These are phyloP conservation scores for Colletotrichum liaoningense DNA, from an alignment of 2,329 filamentous ascomycete genomes.

Conservation along the genomic window DNA sequence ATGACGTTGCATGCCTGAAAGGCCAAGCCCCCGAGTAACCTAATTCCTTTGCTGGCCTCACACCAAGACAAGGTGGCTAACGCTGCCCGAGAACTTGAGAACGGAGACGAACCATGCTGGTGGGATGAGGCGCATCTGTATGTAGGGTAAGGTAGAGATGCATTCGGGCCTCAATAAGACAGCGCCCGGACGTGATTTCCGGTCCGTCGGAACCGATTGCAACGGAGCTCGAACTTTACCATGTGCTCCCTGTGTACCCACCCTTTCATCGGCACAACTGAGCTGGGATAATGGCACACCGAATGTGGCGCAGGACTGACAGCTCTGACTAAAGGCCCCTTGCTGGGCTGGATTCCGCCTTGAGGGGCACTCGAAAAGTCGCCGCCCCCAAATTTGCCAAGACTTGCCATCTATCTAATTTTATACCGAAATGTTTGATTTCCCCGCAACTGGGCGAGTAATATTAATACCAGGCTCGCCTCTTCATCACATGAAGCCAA, in stretches of 20 bases:
- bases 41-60: not conserved
- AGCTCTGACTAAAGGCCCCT: not conserved
- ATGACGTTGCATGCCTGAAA: constrained; percentile 7
- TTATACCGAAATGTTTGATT: constrained; percentile 15
- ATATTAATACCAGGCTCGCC: constrained; percentile 7
- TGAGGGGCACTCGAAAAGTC: not conserved
- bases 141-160: not conserved
- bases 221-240: not conserved
- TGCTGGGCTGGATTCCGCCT: constrained; percentile 10
- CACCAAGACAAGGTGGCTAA: not conserved
- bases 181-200: not conserved
- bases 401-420: constrained; percentile 22
- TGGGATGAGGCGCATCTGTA: not conserved
- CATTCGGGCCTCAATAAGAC: not conserved
- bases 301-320: constrained; percentile 20
- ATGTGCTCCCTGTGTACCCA: not conserved
- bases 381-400: constrained; percentile 7
- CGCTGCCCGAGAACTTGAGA: not conserved
- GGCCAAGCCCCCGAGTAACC: constrained; percentile 16
- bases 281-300: constrained; percentile 2
- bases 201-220: constrained; percentile 13
- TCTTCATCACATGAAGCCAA: constrained; percentile 6
- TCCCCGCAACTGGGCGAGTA: constrained; percentile 18
- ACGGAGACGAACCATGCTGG: constrained; percentile 24
- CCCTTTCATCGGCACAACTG: not conserved